Evolutionary conservation across 805 yeast genomes (phyloP).

Genomic region (Pichia heedii): DNA sequence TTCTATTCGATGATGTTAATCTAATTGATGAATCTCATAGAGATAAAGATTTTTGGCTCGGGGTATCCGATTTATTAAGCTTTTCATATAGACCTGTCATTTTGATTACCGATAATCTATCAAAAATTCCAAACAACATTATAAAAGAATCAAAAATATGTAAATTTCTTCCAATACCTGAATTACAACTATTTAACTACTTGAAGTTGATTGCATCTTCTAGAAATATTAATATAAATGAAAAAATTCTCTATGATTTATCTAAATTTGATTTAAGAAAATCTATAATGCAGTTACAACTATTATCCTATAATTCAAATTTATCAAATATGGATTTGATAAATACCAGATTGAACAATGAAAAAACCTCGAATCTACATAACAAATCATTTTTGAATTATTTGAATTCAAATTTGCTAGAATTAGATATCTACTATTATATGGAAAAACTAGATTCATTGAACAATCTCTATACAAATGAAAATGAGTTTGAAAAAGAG

Average conservation of each 20-base stretch:
- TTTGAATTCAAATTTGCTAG: too few relatives aligned
- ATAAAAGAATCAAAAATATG: conserved; percentile 23
- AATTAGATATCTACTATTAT: too few relatives aligned
- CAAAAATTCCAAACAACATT: conserved; percentile 22
- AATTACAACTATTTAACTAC: conserved; percentile 12
- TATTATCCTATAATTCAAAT: conserved; percentile 19
- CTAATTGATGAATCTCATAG: conserved; percentile 54
- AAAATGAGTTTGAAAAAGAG: too few relatives aligned
- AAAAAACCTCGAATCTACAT: background rate
- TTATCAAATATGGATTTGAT: conserved; percentile 11
- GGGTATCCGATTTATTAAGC: conserved; percentile 49
- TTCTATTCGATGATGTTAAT: conserved; percentile 82
- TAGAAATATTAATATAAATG: conserved; percentile 21
- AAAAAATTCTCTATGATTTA: conserved; percentile 12
- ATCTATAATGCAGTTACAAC: conserved; percentile 24
- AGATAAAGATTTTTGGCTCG: conserved; percentile 76
- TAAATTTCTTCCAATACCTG: conserved; percentile 11
- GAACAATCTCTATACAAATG: too few relatives aligned
- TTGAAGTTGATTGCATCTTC: conserved; percentile 21
- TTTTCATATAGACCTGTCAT: conserved; percentile 29
- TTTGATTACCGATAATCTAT: conserved; percentile 23
- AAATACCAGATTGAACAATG: background rate
- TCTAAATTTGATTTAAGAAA: conserved; percentile 18
- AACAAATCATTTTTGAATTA: background rate
- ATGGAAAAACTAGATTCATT: too few relatives aligned